phyloP scores from a whole-genome alignment of 1,139 yeast genomes.

The Sugiyamaella xylanicola region DNA sequence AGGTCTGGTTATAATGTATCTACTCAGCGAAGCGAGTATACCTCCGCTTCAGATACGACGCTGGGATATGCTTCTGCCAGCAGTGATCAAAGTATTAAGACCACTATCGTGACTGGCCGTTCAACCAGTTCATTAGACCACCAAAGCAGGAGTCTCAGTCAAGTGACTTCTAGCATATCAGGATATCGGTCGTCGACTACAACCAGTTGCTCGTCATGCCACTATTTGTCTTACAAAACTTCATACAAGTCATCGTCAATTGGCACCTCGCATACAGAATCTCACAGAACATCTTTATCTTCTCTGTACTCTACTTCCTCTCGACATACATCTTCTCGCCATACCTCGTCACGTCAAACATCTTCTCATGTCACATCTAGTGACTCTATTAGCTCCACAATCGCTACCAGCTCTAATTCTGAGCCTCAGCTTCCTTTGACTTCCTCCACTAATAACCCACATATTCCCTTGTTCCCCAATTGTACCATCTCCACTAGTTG shows the following conservation, averaged over 20 bases:
- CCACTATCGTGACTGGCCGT: not conserved
- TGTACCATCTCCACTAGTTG: constrained; percentile 13
- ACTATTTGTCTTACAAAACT: not conserved
- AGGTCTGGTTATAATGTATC: constrained; percentile 12
- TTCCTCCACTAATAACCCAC: constrained; percentile 5
- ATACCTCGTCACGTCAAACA: too few relatives aligned
- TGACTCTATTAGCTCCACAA: not conserved
- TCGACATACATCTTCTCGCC: too few relatives aligned
- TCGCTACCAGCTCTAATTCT: not conserved
- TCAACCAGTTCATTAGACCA: not conserved
- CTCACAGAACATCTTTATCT: not conserved
- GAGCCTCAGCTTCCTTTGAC: not conserved
- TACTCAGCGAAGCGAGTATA: not conserved
- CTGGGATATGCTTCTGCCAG: not conserved
- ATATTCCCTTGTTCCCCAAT: constrained; percentile 10
- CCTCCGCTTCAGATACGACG: not conserved
- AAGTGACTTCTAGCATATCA: not conserved
- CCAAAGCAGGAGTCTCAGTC: not conserved
- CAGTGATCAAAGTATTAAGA: not conserved
- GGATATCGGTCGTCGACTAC: not conserved
- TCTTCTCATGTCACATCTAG: too few relatives aligned
- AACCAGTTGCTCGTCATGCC: not conserved
- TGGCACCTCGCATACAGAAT: not conserved
- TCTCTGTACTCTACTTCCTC: not conserved
- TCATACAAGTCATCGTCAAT: not conserved